phyloP scores from a whole-genome alignment of 2,329 filamentous ascomycete species.

The Venturia aucupariae region DNA sequence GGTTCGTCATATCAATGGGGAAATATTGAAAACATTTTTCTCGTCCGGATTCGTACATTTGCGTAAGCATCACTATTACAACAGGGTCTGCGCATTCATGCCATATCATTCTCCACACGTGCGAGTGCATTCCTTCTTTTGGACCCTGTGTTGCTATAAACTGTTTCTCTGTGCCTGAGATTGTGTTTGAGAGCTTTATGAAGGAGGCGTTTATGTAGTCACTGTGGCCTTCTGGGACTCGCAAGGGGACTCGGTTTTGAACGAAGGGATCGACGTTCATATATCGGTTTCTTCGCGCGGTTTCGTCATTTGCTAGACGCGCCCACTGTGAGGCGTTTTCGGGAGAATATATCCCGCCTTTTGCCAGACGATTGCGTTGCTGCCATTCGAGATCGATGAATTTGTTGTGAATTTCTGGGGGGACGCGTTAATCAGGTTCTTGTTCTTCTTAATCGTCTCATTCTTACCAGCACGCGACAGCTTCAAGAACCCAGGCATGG shows the following conservation, averaged over 20 bases:
- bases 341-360: constrained; percentile 24
- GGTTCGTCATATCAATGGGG: constrained; percentile 40
- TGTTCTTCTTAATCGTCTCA: not conserved
- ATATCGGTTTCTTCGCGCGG: constrained; percentile 69
- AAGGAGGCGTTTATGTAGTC: constrained; percentile 46
- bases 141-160: constrained; percentile 96
- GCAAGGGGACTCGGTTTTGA: constrained; percentile 72
- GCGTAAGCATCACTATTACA: constrained; percentile 91
- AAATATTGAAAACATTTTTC: constrained; percentile 92
- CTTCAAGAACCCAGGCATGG: constrained; percentile 8
- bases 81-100: constrained; percentile 62
- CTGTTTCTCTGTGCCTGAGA: constrained; percentile 34
- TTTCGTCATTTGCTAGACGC: constrained; percentile 47
- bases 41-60: constrained; percentile 65
- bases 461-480: constrained; percentile 1
- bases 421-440: constrained; percentile 1
- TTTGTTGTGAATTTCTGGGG: constrained; percentile 47
- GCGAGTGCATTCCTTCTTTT: constrained; percentile 62
- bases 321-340: constrained; percentile 47
- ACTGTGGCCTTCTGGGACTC: constrained; percentile 57
- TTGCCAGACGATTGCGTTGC: constrained; percentile 43
- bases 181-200: constrained; percentile 33
- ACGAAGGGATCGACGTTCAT: constrained; percentile 83
- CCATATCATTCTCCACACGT: constrained; percentile 94
- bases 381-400: constrained; percentile 54